Base-by-base conservation (phyloP, 345 rosid species). In the Gossypium rotundifolium region DNA sequence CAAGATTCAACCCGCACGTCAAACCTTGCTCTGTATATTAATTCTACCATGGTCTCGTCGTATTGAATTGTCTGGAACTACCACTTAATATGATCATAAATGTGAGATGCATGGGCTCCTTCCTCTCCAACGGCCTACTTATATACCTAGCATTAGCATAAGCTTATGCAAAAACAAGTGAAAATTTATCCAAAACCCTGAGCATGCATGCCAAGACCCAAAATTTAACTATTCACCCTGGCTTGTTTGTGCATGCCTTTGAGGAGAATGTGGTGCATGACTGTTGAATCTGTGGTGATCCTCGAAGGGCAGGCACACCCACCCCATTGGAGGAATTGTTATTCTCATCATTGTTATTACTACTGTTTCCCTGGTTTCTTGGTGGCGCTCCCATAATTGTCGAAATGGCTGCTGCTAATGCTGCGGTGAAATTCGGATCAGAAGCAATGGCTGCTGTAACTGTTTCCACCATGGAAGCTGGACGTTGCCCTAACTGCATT, bases 231-330 rank as follows among this genome's bases (percentile, higher is more conserved):
- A 45, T 12, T 66, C 54, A 66, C 54, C 54, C 40, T 46, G 20
- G 55, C 71, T 67, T 13, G 38, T 81, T 90, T 40, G 7, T 23
- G 33, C 63, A 23, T 58, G 62, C 16, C 63, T 58, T 58, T 3
- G 92, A 85, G 76, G 97, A 87, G 81, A 92, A 90, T 73, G 96
- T 94, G 79, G 97, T 92, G 88, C 97, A 92, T 78, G 95, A 89
- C 67, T 92, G 97, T 70, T 90, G 97, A 84, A 86, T 88, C 72
- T 84, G 93, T 20, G 98, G 92, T 9, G 97, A 89, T 25, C 84
- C 89, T 11, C 88, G 89, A 75, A 75, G 71, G 11, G 78, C 82
- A 48, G 77, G 61, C 48, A 67, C 83, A 44, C 76, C 61, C 44
- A 70, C 64, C 48, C 62, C 80, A 42, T 81, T 79, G 52, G 84